Conservation (phyloP, 495 filamentous ascomycete genomes). For the Baudoinia panamericana region DNA sequence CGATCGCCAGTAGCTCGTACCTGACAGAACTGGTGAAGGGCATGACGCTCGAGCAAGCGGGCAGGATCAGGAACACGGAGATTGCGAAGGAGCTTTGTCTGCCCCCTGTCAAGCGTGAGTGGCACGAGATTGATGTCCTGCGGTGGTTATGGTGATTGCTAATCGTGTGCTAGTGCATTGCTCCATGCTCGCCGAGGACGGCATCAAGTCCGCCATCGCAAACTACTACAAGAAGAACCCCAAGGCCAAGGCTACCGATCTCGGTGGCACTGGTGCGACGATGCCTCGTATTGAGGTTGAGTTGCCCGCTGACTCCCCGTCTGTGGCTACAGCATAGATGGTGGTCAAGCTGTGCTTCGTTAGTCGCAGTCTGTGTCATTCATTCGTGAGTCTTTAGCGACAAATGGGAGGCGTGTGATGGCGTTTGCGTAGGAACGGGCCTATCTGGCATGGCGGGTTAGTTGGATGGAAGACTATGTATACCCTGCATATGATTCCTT, state of each 20-base stretch:
- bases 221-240: conserved; percentile 97
- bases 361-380: no score
- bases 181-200: conserved; percentile 98
- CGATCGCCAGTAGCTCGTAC: conserved; percentile 83
- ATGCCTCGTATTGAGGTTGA: conserved; percentile 36
- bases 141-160: neutral
- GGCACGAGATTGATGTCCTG: neutral
- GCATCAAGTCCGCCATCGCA: conserved; percentile 96
- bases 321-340: conserved; percentile 7
- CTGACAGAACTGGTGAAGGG: conserved; percentile 84
- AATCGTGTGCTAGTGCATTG: conserved; percentile 58
- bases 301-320: conserved; percentile 20
- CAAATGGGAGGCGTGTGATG: no score
- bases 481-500: no score
- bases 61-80: conserved; percentile 85
- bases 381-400: no score
- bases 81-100: conserved; percentile 93
- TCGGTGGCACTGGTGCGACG: conserved; percentile 54
- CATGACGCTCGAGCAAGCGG: conserved; percentile 91
- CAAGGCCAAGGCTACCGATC: conserved; percentile 53
- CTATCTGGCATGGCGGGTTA: no score
- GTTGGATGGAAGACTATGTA: no score
- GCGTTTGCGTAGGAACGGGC: no score
- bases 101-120: conserved; percentile 85
- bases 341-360: no score